Base-by-base conservation (phyloP, 176 grass and related monocot genomes). In the Oryza meyeriana region DNA sequence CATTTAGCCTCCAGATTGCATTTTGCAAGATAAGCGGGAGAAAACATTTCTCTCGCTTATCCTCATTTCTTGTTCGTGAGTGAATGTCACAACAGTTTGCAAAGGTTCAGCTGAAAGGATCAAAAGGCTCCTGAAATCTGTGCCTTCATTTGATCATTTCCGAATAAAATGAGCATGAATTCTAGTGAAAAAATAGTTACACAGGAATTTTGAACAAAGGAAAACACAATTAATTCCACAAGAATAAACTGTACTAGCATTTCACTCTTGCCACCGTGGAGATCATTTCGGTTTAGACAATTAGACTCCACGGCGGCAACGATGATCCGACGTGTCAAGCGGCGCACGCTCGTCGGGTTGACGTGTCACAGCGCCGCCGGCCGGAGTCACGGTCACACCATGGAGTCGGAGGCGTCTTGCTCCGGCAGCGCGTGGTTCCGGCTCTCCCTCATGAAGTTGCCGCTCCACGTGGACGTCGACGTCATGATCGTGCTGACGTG, bases 381-480 rank as follows among this genome's bases (percentile, higher is more conserved):
- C 67, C 40, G 42, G 16, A 45, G 64, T 61, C n/a, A 2, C 8
- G 0, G 3, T 74, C 69, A 81, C 5, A 52, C 72, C 83, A 48
- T 2, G 1, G 83, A 82, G 24, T 70, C 82, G 4, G 64, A 57
- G 28, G 24, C 48, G 18, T 77, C 65, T 17, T 76, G 78, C 72
- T 71, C 41, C 28, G 80, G 63, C 64, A 75, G 63, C n/a, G 72
- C 58, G 3, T 45, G 71, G 20, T 27, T 52, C 0, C 81, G 65
- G 77, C 34, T 81, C 0, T 78, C 65, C n/a, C 45, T 45, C 28
- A 36, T 10, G 66, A 82, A 82, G 73, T 82, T 82, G 28, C 66
- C 73, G 45, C 88, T 86, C 78, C 83, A 85, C n/a, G 83, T 85
- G 1, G 95, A 89, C 42, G 88, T 87, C 18, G 95, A 91, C 34